These are phyloP conservation scores for Thelephora aurantiotincta DNA, from an alignment of 768 basidiomycete genomes.

Conservation along the genomic window DNA sequence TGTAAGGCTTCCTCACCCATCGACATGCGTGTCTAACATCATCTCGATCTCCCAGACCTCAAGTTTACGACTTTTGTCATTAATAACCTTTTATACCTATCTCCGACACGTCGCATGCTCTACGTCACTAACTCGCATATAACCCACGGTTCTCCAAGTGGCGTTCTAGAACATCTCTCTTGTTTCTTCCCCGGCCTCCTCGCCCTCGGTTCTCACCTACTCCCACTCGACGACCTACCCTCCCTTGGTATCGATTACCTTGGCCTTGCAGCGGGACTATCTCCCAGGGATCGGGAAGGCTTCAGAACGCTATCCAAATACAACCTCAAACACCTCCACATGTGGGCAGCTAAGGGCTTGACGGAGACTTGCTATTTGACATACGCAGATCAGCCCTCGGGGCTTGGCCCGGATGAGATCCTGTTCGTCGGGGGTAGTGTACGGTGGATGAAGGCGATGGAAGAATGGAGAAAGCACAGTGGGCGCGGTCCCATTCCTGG, in stretches of 20 bases:
- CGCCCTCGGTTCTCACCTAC: constrained; percentile 51
- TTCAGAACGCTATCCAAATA: constrained; percentile 27
- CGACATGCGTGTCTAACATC: background rate
- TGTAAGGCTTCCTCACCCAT: constrained; percentile 29
- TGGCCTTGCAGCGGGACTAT: constrained; percentile 5
- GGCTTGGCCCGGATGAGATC: constrained; percentile 54
- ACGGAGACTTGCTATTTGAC: constrained; percentile 57
- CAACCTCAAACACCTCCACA: constrained; percentile 47
- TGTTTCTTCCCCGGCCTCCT: constrained; percentile 70
- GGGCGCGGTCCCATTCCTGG: constrained; percentile 36
- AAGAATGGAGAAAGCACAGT: constrained; percentile 33
- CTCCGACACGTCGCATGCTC: constrained; percentile 47
- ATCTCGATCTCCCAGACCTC: constrained; percentile 28
- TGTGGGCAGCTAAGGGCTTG: constrained; percentile 66
- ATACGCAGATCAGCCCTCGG: constrained; percentile 58
- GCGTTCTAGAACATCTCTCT: constrained; percentile 57
- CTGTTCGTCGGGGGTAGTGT: constrained; percentile 5
- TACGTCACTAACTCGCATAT: constrained; percentile 49
- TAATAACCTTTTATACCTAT: constrained; percentile 50
- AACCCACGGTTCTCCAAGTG: constrained; percentile 23
- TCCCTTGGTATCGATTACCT: constrained; percentile 17
- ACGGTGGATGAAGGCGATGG: constrained; percentile 36
- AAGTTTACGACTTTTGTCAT: constrained; percentile 48
- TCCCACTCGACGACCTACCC: constrained; percentile 32
- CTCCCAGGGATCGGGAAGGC: constrained; percentile 12